These are phyloP conservation scores for Nemania serpens DNA, from an alignment of 2,329 filamentous ascomycete species.

Conservation along the genomic window DNA sequence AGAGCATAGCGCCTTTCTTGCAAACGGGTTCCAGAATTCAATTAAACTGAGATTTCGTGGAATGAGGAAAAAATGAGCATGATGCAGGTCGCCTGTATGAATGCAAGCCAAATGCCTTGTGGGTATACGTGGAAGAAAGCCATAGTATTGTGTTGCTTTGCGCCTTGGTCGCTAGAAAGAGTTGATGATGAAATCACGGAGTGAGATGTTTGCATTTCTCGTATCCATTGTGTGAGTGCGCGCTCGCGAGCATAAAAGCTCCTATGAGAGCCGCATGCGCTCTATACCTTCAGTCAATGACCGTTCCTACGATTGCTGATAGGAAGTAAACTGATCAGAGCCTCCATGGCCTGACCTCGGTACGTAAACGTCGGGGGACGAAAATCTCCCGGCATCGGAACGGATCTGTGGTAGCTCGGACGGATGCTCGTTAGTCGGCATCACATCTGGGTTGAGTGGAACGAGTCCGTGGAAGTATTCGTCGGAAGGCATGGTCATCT, in stretches of 20 bases:
- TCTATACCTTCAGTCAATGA: slow-evolving; percentile 21
- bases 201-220: background rate
- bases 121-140: slow-evolving; percentile 1
- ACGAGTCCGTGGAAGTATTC: slow-evolving; percentile 19
- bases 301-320: slow-evolving; percentile 34
- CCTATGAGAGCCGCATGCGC: background rate
- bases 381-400: slow-evolving; percentile 18
- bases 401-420: slow-evolving; percentile 30
- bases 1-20: slow-evolving; percentile 3
- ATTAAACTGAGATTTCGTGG: slow-evolving; percentile 5
- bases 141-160: background rate
- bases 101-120: slow-evolving; percentile 8
- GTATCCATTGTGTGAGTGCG: background rate
- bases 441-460: background rate
- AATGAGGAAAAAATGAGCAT: background rate
- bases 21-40: background rate
- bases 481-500: slow-evolving; percentile 25
- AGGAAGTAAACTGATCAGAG: slow-evolving; percentile 32
- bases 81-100: slow-evolving; percentile 25
- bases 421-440: slow-evolving; percentile 25
- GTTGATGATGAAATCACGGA: background rate
- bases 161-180: background rate
- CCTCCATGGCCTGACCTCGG: slow-evolving; percentile 22
- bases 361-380: slow-evolving; percentile 35
- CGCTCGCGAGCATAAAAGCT: background rate